Evolutionary conservation across 176 grass and related monocot species (phyloP), one percentile per base, ranked within the genome.

Genomic region (Areca catechu): DNA sequence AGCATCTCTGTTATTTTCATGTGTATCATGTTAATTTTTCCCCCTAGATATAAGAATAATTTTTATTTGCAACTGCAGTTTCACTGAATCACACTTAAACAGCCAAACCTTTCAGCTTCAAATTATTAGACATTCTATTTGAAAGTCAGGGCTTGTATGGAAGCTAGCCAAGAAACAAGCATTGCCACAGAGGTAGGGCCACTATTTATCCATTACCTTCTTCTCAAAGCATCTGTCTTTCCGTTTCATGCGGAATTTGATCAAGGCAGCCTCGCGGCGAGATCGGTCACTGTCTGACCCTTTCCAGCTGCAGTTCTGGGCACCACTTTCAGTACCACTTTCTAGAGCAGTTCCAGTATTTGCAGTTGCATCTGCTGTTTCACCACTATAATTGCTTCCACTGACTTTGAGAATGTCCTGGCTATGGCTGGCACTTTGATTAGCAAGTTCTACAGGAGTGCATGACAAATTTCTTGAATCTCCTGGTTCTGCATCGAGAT

Each of bases 211-310:
- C 7, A 1, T 47, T 80, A 93, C 88, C 94, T 93, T 98, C 69
- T 93, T 93, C 57, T 98, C 94, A 1, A 98, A 98, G 70, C 84
- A 98, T 81, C 94, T 80, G 59, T 98, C 94, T 79, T 98, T 98
- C 48, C 94, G 79, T 80, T 98, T 98, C 76, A 92, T 80, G 23
- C 84, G 78, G 28, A 98, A 98, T 76, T 93, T 98, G 23, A 89
- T 69, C 70, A 93, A 80, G 3, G 94, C 88, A 76, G 79, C 94
- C 72, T 98, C 84, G 47, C 88, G 88, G 3, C 19, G 58, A 54
- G 79, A 81, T 7, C 18, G 29, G 0, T 82, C 75, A 68, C 58
- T 15, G 53, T 80, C 80, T 65, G 74, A 51, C 19, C 65, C 77
- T 23, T 63, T 74, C 19, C 24, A 43, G 28, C 54, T 49, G 3